Evolutionary conservation across 352 stramenopile species (phyloP).

Genomic region (Pythium aphanidermatum): DNA sequence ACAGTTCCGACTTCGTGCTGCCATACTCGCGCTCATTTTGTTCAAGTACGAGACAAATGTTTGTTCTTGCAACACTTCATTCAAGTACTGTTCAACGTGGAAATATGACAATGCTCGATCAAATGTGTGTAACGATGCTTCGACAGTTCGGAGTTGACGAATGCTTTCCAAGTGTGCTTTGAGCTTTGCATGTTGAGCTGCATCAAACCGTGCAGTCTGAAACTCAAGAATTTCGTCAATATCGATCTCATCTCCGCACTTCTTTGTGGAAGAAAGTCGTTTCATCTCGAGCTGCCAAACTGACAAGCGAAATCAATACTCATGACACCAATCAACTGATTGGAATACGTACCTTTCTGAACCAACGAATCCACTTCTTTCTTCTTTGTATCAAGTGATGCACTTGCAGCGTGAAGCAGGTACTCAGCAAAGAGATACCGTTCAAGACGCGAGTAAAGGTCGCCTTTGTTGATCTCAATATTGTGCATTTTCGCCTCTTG

Average conservation of each 20-base stretch:
- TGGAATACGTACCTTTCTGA: slow-evolving; percentile 53
- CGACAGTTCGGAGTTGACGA: slow-evolving; percentile 67
- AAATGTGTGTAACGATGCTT: slow-evolving; percentile 74
- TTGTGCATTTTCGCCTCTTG: slow-evolving; percentile 82
- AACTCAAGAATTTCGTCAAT: slow-evolving; percentile 30
- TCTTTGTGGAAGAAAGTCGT: slow-evolving; percentile 21
- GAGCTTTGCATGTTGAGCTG: slow-evolving; percentile 51
- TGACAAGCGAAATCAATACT: neutral
- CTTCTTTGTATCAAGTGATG: slow-evolving; percentile 50
- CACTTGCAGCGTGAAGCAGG: slow-evolving; percentile 59
- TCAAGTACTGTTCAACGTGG: slow-evolving; percentile 79
- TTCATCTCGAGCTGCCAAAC: slow-evolving; percentile 27
- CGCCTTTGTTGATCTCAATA: slow-evolving; percentile 78
- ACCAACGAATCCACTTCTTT: slow-evolving; percentile 55
- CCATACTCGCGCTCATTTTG: slow-evolving; percentile 52
- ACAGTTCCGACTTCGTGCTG: slow-evolving; percentile 2
- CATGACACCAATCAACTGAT: neutral
- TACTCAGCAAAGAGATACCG: slow-evolving; percentile 79
- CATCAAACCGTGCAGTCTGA: slow-evolving; percentile 62
- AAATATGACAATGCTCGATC: slow-evolving; percentile 77
- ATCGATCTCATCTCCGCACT: slow-evolving; percentile 28
- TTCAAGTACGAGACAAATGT: slow-evolving; percentile 60
- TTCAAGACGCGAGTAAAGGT: slow-evolving; percentile 64
- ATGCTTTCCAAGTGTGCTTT: slow-evolving; percentile 63
- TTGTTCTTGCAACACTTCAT: slow-evolving; percentile 66